These are phyloP conservation scores for Exophiala sp. DNA, from an alignment of 2,329 filamentous ascomycete genomes.

Conservation along the genomic window DNA sequence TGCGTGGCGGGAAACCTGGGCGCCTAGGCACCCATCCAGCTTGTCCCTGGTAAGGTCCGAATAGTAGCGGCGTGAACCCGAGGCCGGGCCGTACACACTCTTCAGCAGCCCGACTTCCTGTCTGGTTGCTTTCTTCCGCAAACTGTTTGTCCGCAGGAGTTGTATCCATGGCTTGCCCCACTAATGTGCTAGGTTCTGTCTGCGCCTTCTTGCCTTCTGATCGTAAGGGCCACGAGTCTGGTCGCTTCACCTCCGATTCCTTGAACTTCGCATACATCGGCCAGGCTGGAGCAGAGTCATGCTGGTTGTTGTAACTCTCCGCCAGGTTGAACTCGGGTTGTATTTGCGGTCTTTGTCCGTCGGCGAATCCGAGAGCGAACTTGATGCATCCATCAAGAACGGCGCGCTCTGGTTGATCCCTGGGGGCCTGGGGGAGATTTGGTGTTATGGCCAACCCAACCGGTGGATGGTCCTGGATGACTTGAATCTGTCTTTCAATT, in stretches of 20 bases:
- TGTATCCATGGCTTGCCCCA: not conserved
- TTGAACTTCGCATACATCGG: not conserved
- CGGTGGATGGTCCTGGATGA: not conserved
- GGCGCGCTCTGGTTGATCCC: constrained; percentile 5
- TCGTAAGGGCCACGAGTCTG: not conserved
- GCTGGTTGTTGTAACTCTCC: not conserved
- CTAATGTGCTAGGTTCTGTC: not conserved
- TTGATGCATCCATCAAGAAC: constrained; percentile 1
- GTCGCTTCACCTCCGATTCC: not conserved
- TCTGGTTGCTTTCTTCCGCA: not conserved
- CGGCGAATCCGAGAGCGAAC: not conserved
- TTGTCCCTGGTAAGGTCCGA: not conserved
- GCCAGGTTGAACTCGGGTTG: not conserved
- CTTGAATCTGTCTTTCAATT: not conserved
- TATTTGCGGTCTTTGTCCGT: not conserved
- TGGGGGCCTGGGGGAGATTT: constrained; percentile 2
- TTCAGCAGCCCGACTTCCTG: not conserved
- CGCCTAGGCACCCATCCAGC: not conserved
- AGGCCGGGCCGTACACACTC: not conserved
- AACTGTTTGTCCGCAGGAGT: not conserved
- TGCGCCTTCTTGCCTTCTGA: not conserved
- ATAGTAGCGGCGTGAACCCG: not conserved
- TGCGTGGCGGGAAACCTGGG: constrained; percentile 6
- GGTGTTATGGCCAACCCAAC: too few relatives aligned
- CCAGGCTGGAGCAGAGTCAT: not conserved